These are phyloP conservation scores for Alternaria brassicae DNA, from an alignment of 2,329 filamentous ascomycete species.

Conservation along the genomic window DNA sequence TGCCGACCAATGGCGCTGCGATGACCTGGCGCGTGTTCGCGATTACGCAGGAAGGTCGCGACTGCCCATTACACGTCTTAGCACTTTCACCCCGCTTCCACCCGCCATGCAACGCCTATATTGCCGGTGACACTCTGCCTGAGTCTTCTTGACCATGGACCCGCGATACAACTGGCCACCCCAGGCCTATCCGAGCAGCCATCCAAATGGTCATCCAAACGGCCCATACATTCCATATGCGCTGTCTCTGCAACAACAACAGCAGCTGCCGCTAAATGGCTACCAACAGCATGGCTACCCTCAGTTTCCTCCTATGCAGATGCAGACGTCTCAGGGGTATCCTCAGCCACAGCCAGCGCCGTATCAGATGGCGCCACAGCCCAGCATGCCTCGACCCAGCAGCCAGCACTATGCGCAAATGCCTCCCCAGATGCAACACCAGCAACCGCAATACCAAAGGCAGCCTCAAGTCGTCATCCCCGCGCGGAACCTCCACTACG, in stretches of 20 bases:
- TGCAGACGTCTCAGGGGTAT: conserved; percentile 13
- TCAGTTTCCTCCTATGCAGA: conserved; percentile 10
- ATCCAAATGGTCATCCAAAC: conserved; percentile 31
- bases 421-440: conserved; percentile 18
- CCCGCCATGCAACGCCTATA: conserved; percentile 27
- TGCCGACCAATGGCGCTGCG: conserved; percentile 20
- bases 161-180: conserved; percentile 47
- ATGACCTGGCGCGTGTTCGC: conserved; percentile 16
- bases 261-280: conserved; percentile 34
- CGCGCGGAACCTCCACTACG: conserved; percentile 25
- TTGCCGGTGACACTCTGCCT: conserved; percentile 21
- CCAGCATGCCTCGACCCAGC: conserved; percentile 23
- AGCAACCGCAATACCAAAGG: conserved; percentile 20
- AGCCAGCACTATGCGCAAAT: conserved; percentile 37
- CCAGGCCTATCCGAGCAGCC: conserved; percentile 38
- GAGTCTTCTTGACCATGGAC: conserved; percentile 33
- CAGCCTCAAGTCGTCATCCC: conserved; percentile 44
- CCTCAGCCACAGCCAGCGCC: conserved; percentile 33
- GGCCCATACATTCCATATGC: conserved; percentile 41
- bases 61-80: conserved; percentile 14
- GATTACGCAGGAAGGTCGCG: conserved; percentile 20
- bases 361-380: conserved; percentile 15
- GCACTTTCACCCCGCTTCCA: conserved; percentile 20
- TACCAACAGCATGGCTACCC: conserved; percentile 38
- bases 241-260: conserved; percentile 34